These are phyloP conservation scores for Rhodotorula sp. DNA, from an alignment of 1,284 basidiomycete genomes.

Conservation along the genomic window DNA sequence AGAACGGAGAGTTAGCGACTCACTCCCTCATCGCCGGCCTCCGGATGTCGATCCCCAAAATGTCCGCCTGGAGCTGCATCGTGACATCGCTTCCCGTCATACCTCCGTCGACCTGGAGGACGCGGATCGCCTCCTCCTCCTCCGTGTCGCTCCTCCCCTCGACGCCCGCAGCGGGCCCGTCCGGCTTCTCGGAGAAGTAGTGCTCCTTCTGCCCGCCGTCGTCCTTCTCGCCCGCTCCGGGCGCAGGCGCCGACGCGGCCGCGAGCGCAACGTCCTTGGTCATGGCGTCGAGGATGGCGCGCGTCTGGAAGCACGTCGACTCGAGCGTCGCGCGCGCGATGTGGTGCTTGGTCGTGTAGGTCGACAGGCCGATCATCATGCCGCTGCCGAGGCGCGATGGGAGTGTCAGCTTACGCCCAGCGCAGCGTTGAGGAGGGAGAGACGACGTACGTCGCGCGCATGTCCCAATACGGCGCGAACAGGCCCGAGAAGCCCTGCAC, in stretches of 20 bases:
- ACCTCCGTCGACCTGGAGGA: constrained; percentile 48
- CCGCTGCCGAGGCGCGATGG: constrained; percentile 52
- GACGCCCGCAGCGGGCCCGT: not conserved
- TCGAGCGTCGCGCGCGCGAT: constrained; percentile 80
- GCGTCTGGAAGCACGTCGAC: constrained; percentile 76
- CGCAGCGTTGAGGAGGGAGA: not conserved
- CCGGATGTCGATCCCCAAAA: constrained; percentile 87
- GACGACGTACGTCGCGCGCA: constrained; percentile 62
- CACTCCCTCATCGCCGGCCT: constrained; percentile 95
- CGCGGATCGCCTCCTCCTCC: constrained; percentile 24
- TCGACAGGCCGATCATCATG: constrained; percentile 79
- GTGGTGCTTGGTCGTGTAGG: constrained; percentile 90
- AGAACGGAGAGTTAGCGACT: constrained; percentile 48
- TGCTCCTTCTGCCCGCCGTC: not conserved
- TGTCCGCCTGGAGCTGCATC: constrained; percentile 90
- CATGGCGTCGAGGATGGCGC: constrained; percentile 93
- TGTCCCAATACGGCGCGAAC: constrained; percentile 69
- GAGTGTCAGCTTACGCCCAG: not conserved
- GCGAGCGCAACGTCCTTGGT: constrained; percentile 67
- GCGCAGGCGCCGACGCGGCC: not conserved
- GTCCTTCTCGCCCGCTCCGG: not conserved
- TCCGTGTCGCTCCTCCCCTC: constrained; percentile 9
- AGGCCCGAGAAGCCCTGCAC: constrained; percentile 53
- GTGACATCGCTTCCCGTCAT: constrained; percentile 61
- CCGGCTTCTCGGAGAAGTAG: too few relatives aligned